These are phyloP conservation scores for Speleostelium caveatum DNA, from an alignment of 78 protist species.

Conservation along the genomic window DNA sequence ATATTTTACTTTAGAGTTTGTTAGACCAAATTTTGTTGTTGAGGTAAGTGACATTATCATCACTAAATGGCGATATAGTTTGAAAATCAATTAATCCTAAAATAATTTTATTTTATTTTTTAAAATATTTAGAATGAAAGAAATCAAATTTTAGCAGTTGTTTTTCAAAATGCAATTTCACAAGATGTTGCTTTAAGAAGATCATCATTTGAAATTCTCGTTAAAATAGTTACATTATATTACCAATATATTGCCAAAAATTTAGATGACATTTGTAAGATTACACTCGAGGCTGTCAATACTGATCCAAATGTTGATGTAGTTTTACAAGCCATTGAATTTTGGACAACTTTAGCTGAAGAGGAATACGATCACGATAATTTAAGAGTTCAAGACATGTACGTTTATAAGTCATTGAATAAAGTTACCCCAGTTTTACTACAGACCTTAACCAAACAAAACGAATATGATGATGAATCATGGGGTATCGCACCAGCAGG, in stretches of 20 bases:
- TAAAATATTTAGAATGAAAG: conserved; percentile 20
- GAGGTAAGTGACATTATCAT: too few species aligned
- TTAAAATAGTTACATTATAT: conserved; percentile 82
- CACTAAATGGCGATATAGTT: too few species aligned
- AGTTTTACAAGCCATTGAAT: conserved; percentile 93
- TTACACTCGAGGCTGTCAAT: conserved; percentile 79
- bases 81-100: too few species aligned
- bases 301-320: conserved; percentile 83
- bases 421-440: conserved; percentile 76
- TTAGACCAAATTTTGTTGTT: conserved; percentile 31
- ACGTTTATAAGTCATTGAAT: conserved; percentile 58
- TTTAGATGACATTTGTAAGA: conserved; percentile 79
- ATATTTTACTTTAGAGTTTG: conserved; percentile 80
- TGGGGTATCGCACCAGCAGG: conserved; percentile 93
- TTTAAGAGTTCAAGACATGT: background rate
- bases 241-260: conserved; percentile 84
- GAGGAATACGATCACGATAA: conserved; percentile 78
- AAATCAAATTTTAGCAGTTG: conserved; percentile 25
- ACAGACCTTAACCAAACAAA: conserved; percentile 79
- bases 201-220: conserved; percentile 67
- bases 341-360: conserved; percentile 96
- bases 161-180: conserved; percentile 73
- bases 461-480: conserved; percentile 80
- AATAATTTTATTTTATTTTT: too few species aligned
- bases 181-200: background rate